These are phyloP conservation scores for Mesembryanthemum crystallinum DNA, from an alignment of 148 eudicot species.

Conservation along the genomic window DNA sequence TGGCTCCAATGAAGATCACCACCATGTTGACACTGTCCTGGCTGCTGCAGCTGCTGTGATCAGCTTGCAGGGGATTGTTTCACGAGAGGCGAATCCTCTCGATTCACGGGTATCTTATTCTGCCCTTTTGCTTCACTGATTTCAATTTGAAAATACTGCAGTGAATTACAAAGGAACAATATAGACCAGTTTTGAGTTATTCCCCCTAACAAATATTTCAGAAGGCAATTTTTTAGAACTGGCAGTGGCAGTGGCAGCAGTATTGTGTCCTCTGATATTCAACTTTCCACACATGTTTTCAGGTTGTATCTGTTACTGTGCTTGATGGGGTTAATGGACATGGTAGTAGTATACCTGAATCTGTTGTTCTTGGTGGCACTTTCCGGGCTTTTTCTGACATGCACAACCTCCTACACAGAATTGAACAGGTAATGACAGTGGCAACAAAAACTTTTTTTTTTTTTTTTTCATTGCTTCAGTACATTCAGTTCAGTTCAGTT, in stretches of 20 bases:
- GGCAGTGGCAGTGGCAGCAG: no score
- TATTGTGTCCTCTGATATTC: neutral
- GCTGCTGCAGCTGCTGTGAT: slow-evolving; percentile 75
- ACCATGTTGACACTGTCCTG: slow-evolving; percentile 43
- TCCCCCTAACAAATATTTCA: no score
- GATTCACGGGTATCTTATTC: slow-evolving; percentile 59
- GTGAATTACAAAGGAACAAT: no score
- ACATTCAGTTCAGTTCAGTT: no score
- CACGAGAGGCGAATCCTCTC: slow-evolving; percentile 72
- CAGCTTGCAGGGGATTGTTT: slow-evolving; percentile 79
- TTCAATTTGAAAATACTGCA: no score
- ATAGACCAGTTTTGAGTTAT: no score
- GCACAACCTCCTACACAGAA: slow-evolving; percentile 48
- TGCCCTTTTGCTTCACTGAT: neutral
- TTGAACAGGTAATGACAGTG: slow-evolving; percentile 71
- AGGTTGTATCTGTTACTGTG: slow-evolving; percentile 76
- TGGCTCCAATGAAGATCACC: slow-evolving; percentile 2
- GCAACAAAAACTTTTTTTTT: no score
- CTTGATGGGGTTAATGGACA: slow-evolving; percentile 39
- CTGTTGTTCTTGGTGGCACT: slow-evolving; percentile 57
- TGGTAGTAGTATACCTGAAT: slow-evolving; percentile 29
- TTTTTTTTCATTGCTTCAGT: no score
- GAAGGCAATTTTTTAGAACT: no score
- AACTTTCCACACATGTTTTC: neutral
- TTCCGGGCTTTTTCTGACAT: slow-evolving; percentile 70